Evolutionary conservation across 306 rosid species (phyloP), one percentile per base, ranked within the genome.

Genomic region (Sicyos edulis): DNA sequence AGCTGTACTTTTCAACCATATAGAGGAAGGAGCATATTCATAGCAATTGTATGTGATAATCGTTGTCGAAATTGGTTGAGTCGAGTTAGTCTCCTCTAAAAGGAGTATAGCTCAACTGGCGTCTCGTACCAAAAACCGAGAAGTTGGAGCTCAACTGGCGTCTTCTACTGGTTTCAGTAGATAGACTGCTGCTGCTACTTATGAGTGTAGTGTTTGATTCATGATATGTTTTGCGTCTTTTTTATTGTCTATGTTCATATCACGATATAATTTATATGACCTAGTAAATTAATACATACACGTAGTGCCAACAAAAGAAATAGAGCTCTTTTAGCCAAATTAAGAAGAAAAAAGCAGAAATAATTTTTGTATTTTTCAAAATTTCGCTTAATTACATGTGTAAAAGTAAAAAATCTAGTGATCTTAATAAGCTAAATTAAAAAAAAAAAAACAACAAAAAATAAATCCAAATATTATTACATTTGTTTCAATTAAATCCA

Each of bases 81-180:
- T 69, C 13, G 24, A 50, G 73, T 7, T 49, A 50, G 59, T 69
- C n/a, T n/a, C n/a, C n/a, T n/a, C n/a, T n/a, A n/a, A n/a, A n/a
- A n/a, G n/a, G n/a, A n/a, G n/a, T n/a, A n/a, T 26, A 26, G 32
- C 32, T 26, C 32, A 26, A 26, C 32, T 26, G 32, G 32, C 32
- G 32, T 1, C 32, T 26, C 3, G 32, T 26, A n/a, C n/a, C n/a
- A n/a, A n/a, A n/a, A n/a, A n/a, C n/a, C n/a, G n/a, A n/a, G n/a
- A n/a, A n/a, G n/a, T n/a, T n/a, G n/a, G n/a, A n/a, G n/a, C n/a
- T n/a, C n/a, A n/a, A n/a, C n/a, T n/a, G n/a, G n/a, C n/a, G n/a
- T n/a, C n/a, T 47, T 67, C 56, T 14, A 22, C 22, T 13, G 42
- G 34, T 49, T 37, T 49, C 40, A 11, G 22, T 44, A 67, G 20